Conservation (phyloP, 345 rosid genomes). For the Acer campestre region DNA sequence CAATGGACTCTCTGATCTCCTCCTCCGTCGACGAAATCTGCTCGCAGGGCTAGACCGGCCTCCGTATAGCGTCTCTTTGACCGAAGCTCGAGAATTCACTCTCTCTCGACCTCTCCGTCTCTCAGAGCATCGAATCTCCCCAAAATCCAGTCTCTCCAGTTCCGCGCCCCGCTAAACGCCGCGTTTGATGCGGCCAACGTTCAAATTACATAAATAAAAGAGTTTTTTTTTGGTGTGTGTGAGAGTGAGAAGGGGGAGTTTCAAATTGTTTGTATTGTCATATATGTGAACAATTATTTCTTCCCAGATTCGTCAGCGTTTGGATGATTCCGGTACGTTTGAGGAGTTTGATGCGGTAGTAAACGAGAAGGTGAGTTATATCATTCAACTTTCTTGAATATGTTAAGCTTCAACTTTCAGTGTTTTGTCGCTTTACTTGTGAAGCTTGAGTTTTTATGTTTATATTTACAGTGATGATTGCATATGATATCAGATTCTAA, state of each 20-base stretch:
- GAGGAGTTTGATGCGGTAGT: conserved; percentile 81
- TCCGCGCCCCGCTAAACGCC: conserved; percentile 31
- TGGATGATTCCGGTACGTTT: conserved; percentile 72
- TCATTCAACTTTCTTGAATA: too few species aligned
- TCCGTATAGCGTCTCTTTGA: conserved; percentile 49
- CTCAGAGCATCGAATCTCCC: conserved; percentile 47
- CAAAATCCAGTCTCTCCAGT: conserved; percentile 51
- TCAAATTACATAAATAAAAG: too few species aligned
- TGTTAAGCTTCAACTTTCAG: too few species aligned
- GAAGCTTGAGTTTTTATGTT: too few species aligned
- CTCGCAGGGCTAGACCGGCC: conserved; percentile 48
- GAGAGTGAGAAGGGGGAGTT: too few species aligned
- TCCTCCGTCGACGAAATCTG: conserved; percentile 48
- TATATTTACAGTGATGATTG: too few species aligned
- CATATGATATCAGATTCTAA: too few species aligned
- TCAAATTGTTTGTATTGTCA: not conserved
- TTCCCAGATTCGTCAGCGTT: conserved; percentile 65
- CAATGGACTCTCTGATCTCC: conserved; percentile 34
- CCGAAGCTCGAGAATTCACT: conserved; percentile 27
- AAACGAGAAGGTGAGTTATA: conserved; percentile 61
- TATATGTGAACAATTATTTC: conserved; percentile 23
- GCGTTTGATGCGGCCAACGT: conserved; percentile 31
- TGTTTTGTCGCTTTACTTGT: too few species aligned
- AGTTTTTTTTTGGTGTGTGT: too few species aligned
- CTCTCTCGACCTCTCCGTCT: conserved; percentile 26